phyloP scores from a whole-genome alignment of 177 flowering plant species.

The Telopea speciosissima region DNA sequence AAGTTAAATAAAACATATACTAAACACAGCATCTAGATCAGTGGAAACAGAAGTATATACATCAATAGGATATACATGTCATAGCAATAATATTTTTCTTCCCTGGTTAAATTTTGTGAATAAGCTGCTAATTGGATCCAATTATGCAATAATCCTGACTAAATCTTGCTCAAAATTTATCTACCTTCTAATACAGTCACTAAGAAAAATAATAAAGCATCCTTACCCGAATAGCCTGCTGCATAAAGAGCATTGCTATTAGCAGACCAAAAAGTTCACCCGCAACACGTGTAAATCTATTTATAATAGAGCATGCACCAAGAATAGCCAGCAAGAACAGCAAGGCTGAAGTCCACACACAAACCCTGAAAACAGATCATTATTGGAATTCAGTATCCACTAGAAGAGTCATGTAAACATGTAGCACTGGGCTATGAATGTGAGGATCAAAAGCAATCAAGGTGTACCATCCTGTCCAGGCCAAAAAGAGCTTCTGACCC shows the following conservation, averaged over 20 bases:
- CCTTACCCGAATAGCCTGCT: slow-evolving; percentile 85
- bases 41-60: too few relatives aligned
- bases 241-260: slow-evolving; percentile 98
- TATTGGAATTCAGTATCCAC: not conserved
- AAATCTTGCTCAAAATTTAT: not conserved
- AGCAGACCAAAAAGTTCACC: slow-evolving; percentile 95
- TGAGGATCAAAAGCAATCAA: not conserved
- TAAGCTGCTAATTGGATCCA: not conserved
- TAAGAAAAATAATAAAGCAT: slow-evolving; percentile 6
- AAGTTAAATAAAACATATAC: too few relatives aligned
- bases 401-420: not conserved
- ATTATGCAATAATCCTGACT: not conserved
- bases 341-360: slow-evolving; percentile 89
- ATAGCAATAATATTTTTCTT: too few relatives aligned
- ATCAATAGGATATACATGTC: too few relatives aligned
- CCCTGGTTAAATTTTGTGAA: not conserved
- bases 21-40: too few relatives aligned
- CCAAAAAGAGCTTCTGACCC: slow-evolving; percentile 69
- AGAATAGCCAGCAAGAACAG: slow-evolving; percentile 75
- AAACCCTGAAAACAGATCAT: slow-evolving; percentile 57
- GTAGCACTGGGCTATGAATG: not conserved
- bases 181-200: slow-evolving; percentile 1
- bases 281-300: slow-evolving; percentile 88
- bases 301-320: slow-evolving; percentile 95
- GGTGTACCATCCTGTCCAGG: slow-evolving; percentile 91